These are phyloP conservation scores for Penicillium sp. DNA, from an alignment of 2,329 filamentous ascomycete species.

Conservation along the genomic window DNA sequence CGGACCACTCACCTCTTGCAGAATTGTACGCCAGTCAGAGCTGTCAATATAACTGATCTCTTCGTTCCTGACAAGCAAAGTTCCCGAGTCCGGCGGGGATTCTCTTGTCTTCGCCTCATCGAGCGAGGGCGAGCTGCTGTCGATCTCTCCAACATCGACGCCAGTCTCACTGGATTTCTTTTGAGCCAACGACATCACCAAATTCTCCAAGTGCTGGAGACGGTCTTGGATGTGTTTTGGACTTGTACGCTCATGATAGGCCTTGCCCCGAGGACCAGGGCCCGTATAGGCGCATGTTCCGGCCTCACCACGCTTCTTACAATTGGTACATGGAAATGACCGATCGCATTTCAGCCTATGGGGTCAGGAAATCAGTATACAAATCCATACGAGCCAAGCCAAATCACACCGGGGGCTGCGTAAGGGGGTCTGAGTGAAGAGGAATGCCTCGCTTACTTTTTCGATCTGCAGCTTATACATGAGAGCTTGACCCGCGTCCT, in stretches of 20 bases:
- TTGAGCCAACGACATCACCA: constrained; percentile 32
- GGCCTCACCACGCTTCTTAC: constrained; percentile 29
- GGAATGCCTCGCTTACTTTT: constrained; percentile 24
- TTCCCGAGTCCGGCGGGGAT: constrained; percentile 23
- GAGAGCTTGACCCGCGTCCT: constrained; percentile 35
- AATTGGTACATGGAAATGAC: constrained; percentile 31
- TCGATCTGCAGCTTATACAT: constrained; percentile 32
- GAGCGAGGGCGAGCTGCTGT: constrained; percentile 10
- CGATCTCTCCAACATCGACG: constrained; percentile 2
- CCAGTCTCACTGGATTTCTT: constrained; percentile 15
- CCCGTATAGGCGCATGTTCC: constrained; percentile 31
- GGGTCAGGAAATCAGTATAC: not conserved
- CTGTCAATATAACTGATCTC: constrained; percentile 33
- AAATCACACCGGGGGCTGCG: not conserved
- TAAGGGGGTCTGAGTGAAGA: not conserved
- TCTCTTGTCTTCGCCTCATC: constrained; percentile 9
- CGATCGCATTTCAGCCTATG: constrained; percentile 33
- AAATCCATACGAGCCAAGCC: too few relatives aligned
- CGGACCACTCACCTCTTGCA: constrained; percentile 26
- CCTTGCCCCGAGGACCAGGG: constrained; percentile 28
- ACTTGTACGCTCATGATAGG: constrained; percentile 21
- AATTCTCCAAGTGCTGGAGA: constrained; percentile 33
- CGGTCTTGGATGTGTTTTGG: constrained; percentile 31
- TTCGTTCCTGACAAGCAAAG: constrained; percentile 25
- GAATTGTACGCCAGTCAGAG: constrained; percentile 33